A percentile compares a stretch with the other conserved stretches of the same genome.
phyloP scores from a whole-genome alignment of 108 stramenopile genomes.

The Nannochloropsis gaditana region DNA sequence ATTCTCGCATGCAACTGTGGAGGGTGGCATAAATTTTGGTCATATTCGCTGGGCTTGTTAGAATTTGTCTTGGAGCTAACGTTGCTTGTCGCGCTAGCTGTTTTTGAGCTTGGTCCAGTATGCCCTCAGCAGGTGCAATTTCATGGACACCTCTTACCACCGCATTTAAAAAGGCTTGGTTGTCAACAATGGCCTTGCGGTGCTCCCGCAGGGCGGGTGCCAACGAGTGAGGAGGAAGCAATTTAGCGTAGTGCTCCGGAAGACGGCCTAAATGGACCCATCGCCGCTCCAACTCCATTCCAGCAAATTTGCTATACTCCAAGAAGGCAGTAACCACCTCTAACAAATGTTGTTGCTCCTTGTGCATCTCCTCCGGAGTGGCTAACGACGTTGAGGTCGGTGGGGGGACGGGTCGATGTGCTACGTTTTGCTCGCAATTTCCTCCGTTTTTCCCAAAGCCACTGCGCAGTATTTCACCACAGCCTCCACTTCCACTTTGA shows the following conservation, averaged over 20 bases:
- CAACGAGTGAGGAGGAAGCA: background rate
- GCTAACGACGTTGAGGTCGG: too few relatives aligned
- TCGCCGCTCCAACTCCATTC: background rate
- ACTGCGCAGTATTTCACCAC: too few relatives aligned
- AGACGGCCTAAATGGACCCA: background rate
- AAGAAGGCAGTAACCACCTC: background rate
- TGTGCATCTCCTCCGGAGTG: background rate
- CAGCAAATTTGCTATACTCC: background rate
- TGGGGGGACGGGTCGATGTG: too few relatives aligned
- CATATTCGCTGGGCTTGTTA: constrained; percentile 18
- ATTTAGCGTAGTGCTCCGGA: background rate
- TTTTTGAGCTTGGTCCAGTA: background rate
- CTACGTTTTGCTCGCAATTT: too few relatives aligned
- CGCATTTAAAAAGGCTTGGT: background rate
- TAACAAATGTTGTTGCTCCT: constrained; percentile 11
- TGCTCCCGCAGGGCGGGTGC: background rate
- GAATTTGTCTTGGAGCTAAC: background rate
- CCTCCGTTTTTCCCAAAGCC: too few relatives aligned
- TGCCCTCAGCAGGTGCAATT: background rate
- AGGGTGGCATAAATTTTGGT: background rate
- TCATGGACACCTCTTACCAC: background rate
- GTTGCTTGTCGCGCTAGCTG: background rate
- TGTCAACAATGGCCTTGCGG: background rate
- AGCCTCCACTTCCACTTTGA: too few relatives aligned
- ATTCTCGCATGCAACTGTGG: constrained; percentile 38